phyloP scores from a whole-genome alignment of 495 filamentous ascomycete genomes.

The Coniosporium apollinis region DNA sequence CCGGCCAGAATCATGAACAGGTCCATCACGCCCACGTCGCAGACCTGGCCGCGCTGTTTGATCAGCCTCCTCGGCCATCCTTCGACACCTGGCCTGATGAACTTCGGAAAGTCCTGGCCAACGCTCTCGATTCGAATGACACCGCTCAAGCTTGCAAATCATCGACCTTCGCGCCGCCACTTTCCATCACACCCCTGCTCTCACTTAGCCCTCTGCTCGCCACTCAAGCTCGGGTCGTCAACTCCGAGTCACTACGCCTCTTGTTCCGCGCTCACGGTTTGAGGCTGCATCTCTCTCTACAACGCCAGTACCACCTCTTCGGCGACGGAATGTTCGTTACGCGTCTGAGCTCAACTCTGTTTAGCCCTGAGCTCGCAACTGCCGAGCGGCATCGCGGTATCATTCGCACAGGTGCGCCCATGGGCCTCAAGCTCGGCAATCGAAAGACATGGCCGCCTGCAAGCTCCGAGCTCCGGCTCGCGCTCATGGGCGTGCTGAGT shows the following conservation, averaged over 20 bases:
- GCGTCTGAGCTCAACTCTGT: slow-evolving; percentile 65
- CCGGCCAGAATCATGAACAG: neutral
- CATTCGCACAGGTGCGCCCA: slow-evolving; percentile 48
- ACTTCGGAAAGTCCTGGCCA: too few species aligned
- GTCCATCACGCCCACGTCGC: neutral
- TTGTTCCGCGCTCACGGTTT: slow-evolving; percentile 62
- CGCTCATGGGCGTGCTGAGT: slow-evolving; percentile 69
- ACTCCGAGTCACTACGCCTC: slow-evolving; percentile 58
- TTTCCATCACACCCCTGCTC: slow-evolving; percentile 40
- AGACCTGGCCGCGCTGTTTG: neutral
- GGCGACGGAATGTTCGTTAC: slow-evolving; percentile 70
- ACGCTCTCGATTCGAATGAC: too few species aligned
- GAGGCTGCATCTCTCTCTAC: slow-evolving; percentile 56
- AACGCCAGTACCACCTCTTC: slow-evolving; percentile 66
- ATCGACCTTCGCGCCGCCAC: slow-evolving; percentile 9
- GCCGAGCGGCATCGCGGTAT: slow-evolving; percentile 56
- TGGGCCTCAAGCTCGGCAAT: slow-evolving; percentile 64
- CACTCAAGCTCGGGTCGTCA: slow-evolving; percentile 59
- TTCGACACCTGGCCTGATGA: too few species aligned
- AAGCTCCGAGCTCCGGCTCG: slow-evolving; percentile 75
- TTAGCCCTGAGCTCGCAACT: slow-evolving; percentile 66
- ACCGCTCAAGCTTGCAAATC: too few species aligned
- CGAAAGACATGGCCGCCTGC: slow-evolving; percentile 81
- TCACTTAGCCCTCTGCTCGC: slow-evolving; percentile 60
- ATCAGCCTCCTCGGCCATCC: slow-evolving; percentile 8